Evolutionary conservation across 177 flowering plant genomes (phyloP).

Genomic region (Vitis hybrid): DNA sequence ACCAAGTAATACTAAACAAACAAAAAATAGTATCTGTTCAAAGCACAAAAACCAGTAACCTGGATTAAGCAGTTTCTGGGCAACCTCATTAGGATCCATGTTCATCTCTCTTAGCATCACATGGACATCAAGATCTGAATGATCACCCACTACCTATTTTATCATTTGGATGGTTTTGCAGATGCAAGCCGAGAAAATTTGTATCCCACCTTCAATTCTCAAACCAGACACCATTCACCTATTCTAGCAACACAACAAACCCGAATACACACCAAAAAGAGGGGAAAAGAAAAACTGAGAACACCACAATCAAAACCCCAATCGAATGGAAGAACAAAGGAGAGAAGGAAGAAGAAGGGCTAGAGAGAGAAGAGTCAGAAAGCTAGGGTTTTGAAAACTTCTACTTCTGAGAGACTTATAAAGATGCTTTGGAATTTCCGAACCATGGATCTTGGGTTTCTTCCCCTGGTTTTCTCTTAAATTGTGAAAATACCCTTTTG

Average conservation of each 20-base stretch:
- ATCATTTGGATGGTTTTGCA: conserved; percentile 67
- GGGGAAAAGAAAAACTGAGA: too few relatives aligned
- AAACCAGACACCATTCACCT: conserved; percentile 47
- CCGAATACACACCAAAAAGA: too few relatives aligned
- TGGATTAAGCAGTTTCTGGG: conserved; percentile 76
- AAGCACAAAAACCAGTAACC: conserved; percentile 34
- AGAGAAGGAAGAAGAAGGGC: too few relatives aligned
- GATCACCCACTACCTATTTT: conserved; percentile 75
- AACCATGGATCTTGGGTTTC: too few relatives aligned
- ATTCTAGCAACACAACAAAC: background rate
- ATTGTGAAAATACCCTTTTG: too few relatives aligned
- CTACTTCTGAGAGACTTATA: too few relatives aligned
- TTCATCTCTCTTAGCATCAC: conserved; percentile 63
- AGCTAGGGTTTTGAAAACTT: conserved; percentile 9
- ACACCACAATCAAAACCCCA: too few relatives aligned
- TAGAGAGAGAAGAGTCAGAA: background rate
- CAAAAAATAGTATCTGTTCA: background rate
- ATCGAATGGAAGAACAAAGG: too few relatives aligned
- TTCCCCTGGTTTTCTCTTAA: too few relatives aligned
- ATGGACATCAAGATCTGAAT: conserved; percentile 82
- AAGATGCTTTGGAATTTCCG: too few relatives aligned
- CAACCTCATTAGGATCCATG: conserved; percentile 90
- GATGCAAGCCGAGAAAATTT: conserved; percentile 38
- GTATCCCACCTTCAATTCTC: conserved; percentile 47
- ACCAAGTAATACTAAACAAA: too few relatives aligned